Percentiles rank a stretch among this genome's conserved stretches.
phyloP scores from a whole-genome alignment of 2,329 filamentous ascomycete species.

The Raffaelea albimanens region DNA sequence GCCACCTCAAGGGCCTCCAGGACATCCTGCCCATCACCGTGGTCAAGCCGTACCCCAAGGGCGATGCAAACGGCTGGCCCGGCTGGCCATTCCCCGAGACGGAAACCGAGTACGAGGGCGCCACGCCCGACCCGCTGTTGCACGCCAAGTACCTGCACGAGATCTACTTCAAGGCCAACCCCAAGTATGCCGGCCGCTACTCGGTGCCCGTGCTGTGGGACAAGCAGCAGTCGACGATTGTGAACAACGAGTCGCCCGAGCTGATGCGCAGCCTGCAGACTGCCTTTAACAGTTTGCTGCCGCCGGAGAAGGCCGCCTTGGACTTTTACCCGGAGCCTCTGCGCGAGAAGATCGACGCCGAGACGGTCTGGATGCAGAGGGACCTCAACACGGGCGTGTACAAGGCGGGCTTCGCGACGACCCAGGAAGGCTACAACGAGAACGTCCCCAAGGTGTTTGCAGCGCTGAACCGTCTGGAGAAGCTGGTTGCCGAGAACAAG shows the following conservation, averaged over 20 bases:
- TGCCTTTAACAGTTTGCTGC: constrained; percentile 41
- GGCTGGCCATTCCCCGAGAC: constrained; percentile 50
- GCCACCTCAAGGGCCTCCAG: constrained; percentile 48
- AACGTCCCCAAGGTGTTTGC: constrained; percentile 46
- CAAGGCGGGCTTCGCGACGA: constrained; percentile 47
- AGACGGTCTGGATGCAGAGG: constrained; percentile 42
- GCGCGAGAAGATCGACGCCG: constrained; percentile 37
- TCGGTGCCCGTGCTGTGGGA: constrained; percentile 55
- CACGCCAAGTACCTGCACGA: constrained; percentile 49
- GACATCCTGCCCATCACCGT: constrained; percentile 45
- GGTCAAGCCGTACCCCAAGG: constrained; percentile 58
- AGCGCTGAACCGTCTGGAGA: constrained; percentile 50
- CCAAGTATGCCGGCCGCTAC: constrained; percentile 50
- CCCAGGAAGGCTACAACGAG: constrained; percentile 45
- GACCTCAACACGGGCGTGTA: constrained; percentile 53
- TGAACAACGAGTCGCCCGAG: constrained; percentile 53
- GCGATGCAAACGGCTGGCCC: constrained; percentile 51
- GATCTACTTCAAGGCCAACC: constrained; percentile 52
- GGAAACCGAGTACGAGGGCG: constrained; percentile 43
- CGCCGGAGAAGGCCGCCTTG: constrained; percentile 26
- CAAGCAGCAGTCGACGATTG: constrained; percentile 41
- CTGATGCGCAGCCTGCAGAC: constrained; percentile 48
- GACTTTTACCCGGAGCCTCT: constrained; percentile 44
- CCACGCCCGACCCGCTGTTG: constrained; percentile 52
- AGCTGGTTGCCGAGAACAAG: constrained; percentile 20